These are phyloP conservation scores for Mycena chlorophos DNA, from an alignment of 768 basidiomycete species.

Conservation along the genomic window DNA sequence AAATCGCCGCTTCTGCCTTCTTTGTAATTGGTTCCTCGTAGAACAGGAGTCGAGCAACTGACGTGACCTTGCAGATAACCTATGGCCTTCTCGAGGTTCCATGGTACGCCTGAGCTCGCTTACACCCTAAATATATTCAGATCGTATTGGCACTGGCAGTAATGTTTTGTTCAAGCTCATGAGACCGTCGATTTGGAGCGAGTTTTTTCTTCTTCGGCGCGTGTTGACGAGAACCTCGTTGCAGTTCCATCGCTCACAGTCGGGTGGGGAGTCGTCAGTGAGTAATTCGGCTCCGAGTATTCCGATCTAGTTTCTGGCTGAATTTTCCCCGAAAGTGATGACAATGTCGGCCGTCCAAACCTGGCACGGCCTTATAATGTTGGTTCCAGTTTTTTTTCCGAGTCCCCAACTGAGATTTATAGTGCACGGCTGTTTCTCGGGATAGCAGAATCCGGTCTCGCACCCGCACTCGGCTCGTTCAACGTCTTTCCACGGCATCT, in stretches of 20 bases:
- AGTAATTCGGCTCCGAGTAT: not conserved
- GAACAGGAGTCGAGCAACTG: too few relatives aligned
- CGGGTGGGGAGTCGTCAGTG: constrained; percentile 30
- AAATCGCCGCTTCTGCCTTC: constrained; percentile 30
- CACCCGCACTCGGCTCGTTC: constrained; percentile 31
- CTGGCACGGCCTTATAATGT: constrained; percentile 29
- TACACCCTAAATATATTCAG: not conserved
- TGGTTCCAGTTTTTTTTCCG: constrained; percentile 32
- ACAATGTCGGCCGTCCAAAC: constrained; percentile 28
- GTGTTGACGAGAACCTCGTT: not conserved
- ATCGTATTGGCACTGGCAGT: constrained; percentile 9
- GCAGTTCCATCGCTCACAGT: constrained; percentile 27
- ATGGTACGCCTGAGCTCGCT: constrained; percentile 22
- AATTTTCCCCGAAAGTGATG: constrained; percentile 28
- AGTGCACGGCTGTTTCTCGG: constrained; percentile 30
- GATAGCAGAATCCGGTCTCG: constrained; percentile 28
- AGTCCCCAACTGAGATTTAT: constrained; percentile 29
- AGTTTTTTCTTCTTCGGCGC: constrained; percentile 1
- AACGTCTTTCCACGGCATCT: not conserved
- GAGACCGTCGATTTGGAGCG: constrained; percentile 31
- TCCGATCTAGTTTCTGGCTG: not conserved
- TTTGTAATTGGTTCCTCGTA: constrained; percentile 24
- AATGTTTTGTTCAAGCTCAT: constrained; percentile 28
- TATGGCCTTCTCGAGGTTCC: constrained; percentile 31
- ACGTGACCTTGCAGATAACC: too few relatives aligned